Evolutionary conservation across 176 grass and related monocot genomes (phyloP), one percentile per base, ranked within the genome.

Genomic region (Stipa capillata): DNA sequence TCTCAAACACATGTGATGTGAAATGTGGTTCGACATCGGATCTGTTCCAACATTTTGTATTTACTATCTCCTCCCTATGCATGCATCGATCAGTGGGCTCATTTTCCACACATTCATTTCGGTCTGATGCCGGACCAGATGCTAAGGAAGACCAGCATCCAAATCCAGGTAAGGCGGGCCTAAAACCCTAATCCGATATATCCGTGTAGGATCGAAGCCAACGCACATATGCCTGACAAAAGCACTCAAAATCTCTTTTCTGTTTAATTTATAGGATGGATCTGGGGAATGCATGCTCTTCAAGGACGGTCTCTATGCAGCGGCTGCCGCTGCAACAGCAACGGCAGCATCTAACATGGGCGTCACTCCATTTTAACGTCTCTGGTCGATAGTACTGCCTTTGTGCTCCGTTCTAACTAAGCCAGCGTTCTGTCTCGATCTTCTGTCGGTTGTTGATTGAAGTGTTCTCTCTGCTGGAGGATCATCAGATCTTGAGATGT

Each of bases 21-120:
- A 41, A 65, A 7, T 20, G 27, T n/a, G 29, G 20, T 61, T 59
- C 54, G 2, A 41, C 42, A 2, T 16, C 34, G 14, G 11, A 15
- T 78, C 3, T 49, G 31, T n/a, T 24, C 7, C 20, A 62, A 61
- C 36, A 6, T 20, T 50, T 32, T 56, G 6, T n/a, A 25, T 37
- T 86, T n/a, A n/a, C n/a, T n/a, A n/a, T 78, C 44, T 69, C 18
- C 9, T 40, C n/a, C n/a, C n/a, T n/a, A 2, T 39, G 7, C 69
- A 17, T 79, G 17, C 10, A 63, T 75, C 42, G 23, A 61, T 59
- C 81, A 99, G 97, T 99, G 97, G 97, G 97, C 97, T 15, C 92
- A 99, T 87, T 99, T 96, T 10, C 97, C 97, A 2, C 92, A 96
- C 86, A 99, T 99, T 80, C 97, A 99, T 82, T 99, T 99, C 27